Evolutionary conservation across 139 green algal species (phyloP), one percentile per base, ranked within the genome.

Genomic region (Asterochloris sp.): DNA sequence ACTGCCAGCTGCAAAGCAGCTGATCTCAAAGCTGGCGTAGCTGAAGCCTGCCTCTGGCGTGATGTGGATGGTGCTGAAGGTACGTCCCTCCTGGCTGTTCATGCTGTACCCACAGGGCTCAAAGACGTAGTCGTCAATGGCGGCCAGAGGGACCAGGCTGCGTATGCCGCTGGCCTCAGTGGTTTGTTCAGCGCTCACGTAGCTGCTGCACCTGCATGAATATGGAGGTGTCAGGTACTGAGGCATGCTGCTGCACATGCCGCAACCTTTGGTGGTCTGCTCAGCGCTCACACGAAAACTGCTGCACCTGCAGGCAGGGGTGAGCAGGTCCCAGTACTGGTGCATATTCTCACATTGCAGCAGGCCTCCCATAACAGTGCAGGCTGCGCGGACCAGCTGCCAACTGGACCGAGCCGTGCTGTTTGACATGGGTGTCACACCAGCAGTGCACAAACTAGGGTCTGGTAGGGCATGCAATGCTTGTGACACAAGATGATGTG

Each of bases 31-130:
- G 62, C 89, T 96, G 11, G 96, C 95, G 79, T 99, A 99, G 73
- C 83, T 94, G 86, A 95, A 98, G 79, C 87, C 90, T 4, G 92
- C 89, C 90, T 99, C 96, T 0, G 97, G 97, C 0, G 97, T 99
- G 88, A 99, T 95, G 87, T 99, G 97, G 78, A 99, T 97, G 68
- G 97, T 99, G 68, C 94, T 94, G 85, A 95, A 94, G 38, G 89
- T 89, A 11, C n/a, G 81, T 14, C 79, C 91, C 29, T 91, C 82
- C 16, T 98, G 91, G 71, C 91, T 93, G 83, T 99, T 99, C 95
- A 99, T 98, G 73, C 89, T 96, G 94, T 99, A 99, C 69, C 97
- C 97, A 88, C 96, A 99, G 13, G 97, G 97, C 88, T 99, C 96
- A 87, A 99, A 99, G 14, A 98, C 91, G 80, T 97, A 99, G 87